Evolutionary conservation across 2,329 filamentous ascomycete genomes (phyloP), one percentile per base, ranked within the genome.

Genomic region (Cephalotrichum gorgonifer): DNA sequence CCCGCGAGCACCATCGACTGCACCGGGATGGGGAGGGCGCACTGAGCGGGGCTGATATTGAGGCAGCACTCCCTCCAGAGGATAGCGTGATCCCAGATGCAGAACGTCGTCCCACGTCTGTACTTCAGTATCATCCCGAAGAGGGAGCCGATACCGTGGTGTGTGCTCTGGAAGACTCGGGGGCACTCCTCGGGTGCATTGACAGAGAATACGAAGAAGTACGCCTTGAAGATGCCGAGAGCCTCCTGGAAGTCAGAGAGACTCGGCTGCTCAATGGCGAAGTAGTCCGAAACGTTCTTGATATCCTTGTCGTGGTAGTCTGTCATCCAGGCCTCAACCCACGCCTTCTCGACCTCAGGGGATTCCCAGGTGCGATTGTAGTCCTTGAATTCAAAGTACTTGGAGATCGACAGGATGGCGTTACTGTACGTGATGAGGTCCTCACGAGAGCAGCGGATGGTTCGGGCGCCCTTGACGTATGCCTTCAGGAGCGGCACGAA

Each of bases 71-170:
- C 77, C 52, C 78, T 67, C 77, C 77, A 81, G 42, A 72, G 74
- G 53, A 82, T 81, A 17, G 75, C 75, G 57, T 82, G 78, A 54
- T 82, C 78, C 78, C 78, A 82, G 50, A 82, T 78, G 53, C 79
- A 76, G 28, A 81, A 68, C 0, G 75, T 79, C 50, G 75, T 78
- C 50, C 74, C 72, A 25, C 75, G 70, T 61, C 78, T 78, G 54
- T 81, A 66, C 61, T 81, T 81, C 60, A 78, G 78, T 9, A 81
- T 71, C 51, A 81, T 74, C 30, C 78, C 78, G 51, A 81, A 81
- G 0, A 78, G 73, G 5, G 75, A 76, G 48, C 75, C 76, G 39
- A 79, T 76, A 51, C 75, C 77, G 61, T 82, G 78, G 55, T 82
- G 78, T 3, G 78, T 80, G 27, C 76, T 76, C 59, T 82, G 78